Conservation (phyloP, 495 filamentous ascomycete species). For the Podospora didyma region DNA sequence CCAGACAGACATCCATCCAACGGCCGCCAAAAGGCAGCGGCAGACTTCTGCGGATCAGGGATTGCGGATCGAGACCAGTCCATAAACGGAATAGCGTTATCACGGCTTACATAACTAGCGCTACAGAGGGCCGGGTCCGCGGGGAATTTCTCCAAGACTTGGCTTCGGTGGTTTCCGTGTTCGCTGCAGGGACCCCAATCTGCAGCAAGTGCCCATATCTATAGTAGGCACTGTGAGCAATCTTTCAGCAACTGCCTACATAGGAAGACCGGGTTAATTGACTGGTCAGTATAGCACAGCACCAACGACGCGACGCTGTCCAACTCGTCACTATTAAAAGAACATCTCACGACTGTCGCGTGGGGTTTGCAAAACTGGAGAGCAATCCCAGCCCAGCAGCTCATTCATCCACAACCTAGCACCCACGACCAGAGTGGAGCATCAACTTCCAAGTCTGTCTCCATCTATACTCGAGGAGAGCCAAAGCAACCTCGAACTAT, state of each 20-base stretch:
- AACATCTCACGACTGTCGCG: slow-evolving; percentile 3
- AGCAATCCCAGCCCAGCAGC: neutral
- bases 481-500: no score
- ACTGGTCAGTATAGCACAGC: neutral
- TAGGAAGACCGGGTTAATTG: slow-evolving; percentile 24
- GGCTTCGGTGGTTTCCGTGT: neutral
- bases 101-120: neutral
- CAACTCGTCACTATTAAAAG: slow-evolving; percentile 20
- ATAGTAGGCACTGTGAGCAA: slow-evolving; percentile 14
- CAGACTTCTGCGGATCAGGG: neutral
- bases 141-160: slow-evolving; percentile 10
- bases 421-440: no score
- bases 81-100: neutral
- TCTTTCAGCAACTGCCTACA: slow-evolving; percentile 22
- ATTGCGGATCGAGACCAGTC: neutral
- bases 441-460: no score
- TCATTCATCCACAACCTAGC: no score
- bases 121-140: neutral
- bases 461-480: no score
- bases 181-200: slow-evolving; percentile 15
- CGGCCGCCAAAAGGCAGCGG: no score
- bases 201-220: slow-evolving; percentile 6
- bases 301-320: neutral
- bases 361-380: neutral
- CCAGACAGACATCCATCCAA: no score